Evolutionary conservation across 176 grass and related monocot species (phyloP).

Genomic region (Rhipidocladum racemiflorum): DNA sequence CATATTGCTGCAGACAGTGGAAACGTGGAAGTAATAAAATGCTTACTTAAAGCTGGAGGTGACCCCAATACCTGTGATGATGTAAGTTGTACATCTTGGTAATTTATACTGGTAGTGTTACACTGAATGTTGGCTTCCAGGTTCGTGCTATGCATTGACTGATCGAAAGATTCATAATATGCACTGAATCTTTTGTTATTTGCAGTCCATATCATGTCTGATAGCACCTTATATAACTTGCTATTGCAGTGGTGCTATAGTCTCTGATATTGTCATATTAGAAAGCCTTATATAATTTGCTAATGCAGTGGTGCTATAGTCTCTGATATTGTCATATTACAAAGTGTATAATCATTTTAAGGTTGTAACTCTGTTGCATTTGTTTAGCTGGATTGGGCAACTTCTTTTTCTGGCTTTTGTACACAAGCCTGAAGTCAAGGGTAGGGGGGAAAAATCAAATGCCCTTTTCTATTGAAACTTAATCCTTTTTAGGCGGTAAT

Average conservation of each 20-base stretch:
- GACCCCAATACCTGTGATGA: slow-evolving; percentile 81
- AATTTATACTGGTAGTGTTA: background rate
- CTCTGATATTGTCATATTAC: background rate
- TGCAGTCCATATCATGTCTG: background rate
- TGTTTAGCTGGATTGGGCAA: background rate
- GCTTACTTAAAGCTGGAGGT: slow-evolving; percentile 74
- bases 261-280: background rate
- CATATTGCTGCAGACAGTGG: slow-evolving; percentile 85
- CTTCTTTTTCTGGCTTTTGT: background rate
- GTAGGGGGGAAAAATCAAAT: background rate
- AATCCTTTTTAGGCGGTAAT: background rate
- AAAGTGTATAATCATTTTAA: background rate
- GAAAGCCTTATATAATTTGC: background rate
- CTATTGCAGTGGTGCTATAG: background rate
- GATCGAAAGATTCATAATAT: background rate
- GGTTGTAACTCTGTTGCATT: background rate
- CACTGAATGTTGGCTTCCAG: background rate
- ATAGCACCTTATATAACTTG: background rate
- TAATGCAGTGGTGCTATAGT: background rate
- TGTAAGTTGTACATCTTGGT: slow-evolving; percentile 38
- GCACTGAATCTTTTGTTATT: background rate
- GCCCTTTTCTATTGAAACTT: background rate
- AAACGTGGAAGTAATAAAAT: slow-evolving; percentile 62
- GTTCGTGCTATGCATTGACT: background rate
- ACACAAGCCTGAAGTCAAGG: background rate